Conservation (phyloP, 768 basidiomycete genomes). For the Lactarius indigo region DNA sequence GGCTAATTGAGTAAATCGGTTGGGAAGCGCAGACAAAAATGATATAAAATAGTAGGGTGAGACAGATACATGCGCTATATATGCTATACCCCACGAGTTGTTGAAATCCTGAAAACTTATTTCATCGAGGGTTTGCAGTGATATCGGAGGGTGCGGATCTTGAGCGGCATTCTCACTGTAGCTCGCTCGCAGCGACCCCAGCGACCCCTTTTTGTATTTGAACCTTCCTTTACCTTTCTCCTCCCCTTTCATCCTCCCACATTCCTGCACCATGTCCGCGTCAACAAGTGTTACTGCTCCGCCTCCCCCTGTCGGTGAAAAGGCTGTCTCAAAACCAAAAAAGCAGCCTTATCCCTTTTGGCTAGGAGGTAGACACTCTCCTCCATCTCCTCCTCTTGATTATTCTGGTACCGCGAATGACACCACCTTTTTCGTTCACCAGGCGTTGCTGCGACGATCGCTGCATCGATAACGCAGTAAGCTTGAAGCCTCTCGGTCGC, state of each 20-base stretch:
- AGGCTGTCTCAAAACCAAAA: constrained; percentile 29
- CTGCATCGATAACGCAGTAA: constrained; percentile 84
- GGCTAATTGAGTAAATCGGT: constrained; percentile 4
- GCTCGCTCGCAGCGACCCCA: neutral
- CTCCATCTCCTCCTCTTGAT: neutral
- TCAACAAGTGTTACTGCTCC: constrained; percentile 16
- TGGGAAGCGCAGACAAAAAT: constrained; percentile 2
- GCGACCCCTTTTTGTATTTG: neutral
- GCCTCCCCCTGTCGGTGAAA: constrained; percentile 13
- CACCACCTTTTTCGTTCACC: neutral
- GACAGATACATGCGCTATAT: constrained; percentile 1
- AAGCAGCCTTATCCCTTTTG: constrained; percentile 85
- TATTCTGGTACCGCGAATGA: constrained; percentile 6
- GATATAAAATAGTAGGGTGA: neutral
- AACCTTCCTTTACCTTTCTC: neutral
- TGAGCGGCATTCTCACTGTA: neutral
- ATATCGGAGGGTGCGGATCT: neutral
- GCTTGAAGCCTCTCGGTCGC: constrained; percentile 29
- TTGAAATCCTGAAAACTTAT: neutral
- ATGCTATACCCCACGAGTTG: constrained; percentile 6
- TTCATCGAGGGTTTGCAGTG: neutral
- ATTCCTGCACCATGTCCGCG: constrained; percentile 15
- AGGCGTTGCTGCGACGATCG: constrained; percentile 81
- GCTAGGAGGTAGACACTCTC: constrained; percentile 58
- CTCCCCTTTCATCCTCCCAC: neutral